Evolutionary conservation across 1,284 basidiomycete species (phyloP).

Genomic region (Cutaneotrichosporon sp.): DNA sequence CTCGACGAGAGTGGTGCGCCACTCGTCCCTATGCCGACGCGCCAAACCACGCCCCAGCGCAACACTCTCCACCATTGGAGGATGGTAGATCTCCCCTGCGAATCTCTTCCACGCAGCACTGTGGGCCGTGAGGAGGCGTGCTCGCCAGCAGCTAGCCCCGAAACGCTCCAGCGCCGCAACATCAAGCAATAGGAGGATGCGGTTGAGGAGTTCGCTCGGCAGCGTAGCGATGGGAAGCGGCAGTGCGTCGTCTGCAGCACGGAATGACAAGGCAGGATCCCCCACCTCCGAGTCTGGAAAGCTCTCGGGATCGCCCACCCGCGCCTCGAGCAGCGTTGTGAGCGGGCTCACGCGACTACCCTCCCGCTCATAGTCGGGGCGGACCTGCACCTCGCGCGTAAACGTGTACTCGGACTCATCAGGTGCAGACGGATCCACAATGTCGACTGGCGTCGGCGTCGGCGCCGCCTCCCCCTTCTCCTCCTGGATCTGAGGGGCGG

Average conservation of each 20-base stretch:
- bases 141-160: conserved; percentile 67
- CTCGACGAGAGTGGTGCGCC: conserved; percentile 72
- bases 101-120: conserved; percentile 62
- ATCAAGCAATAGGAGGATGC: conserved; percentile 62
- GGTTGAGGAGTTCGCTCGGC: conserved; percentile 72
- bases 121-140: conserved; percentile 67
- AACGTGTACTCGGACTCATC: conserved; percentile 44
- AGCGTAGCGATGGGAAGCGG: conserved; percentile 61
- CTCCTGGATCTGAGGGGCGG: neutral
- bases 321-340: conserved; percentile 13
- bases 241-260: conserved; percentile 65
- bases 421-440: conserved; percentile 39
- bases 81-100: conserved; percentile 64
- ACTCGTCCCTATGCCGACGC: conserved; percentile 62
- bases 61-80: conserved; percentile 56
- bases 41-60: conserved; percentile 52
- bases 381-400: conserved; percentile 45
- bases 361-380: conserved; percentile 44
- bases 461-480: conserved; percentile 20
- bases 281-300: conserved; percentile 6
- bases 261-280: conserved; percentile 54
- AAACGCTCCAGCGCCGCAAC: conserved; percentile 72
- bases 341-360: conserved; percentile 9
- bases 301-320: neutral
- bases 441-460: conserved; percentile 36